A percentile compares a stretch with the other conserved stretches of the same genome.
Conservation (phyloP, 2,329 filamentous ascomycete species). For the Davidsoniella australis region DNA sequence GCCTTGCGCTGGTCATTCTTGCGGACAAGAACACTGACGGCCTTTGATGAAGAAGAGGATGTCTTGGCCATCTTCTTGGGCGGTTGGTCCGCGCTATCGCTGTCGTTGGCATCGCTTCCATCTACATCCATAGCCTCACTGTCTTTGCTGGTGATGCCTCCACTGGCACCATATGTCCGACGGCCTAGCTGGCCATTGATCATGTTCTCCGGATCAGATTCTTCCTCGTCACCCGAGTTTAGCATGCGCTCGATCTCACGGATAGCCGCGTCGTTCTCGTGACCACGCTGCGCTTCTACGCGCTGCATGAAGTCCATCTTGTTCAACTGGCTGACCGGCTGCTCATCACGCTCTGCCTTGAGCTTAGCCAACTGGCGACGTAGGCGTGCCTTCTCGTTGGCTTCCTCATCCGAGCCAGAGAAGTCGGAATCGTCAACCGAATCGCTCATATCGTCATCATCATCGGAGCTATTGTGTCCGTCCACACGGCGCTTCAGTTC, state of each 20-base stretch:
- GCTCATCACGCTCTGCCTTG: conserved; percentile 28
- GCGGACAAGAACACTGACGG: conserved; percentile 6
- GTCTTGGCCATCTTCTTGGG: conserved; percentile 13
- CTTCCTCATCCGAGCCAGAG: conserved; percentile 22
- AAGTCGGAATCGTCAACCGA: conserved; percentile 38
- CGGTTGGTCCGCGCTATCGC: conserved; percentile 15
- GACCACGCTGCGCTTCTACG: conserved; percentile 61
- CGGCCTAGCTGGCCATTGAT: conserved; percentile 36
- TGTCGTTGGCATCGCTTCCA: conserved; percentile 17
- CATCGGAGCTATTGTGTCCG: conserved; percentile 35
- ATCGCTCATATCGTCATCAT: conserved; percentile 36
- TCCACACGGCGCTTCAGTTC: conserved; percentile 67
- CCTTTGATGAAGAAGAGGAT: not conserved
- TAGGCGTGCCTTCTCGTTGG: conserved; percentile 30
- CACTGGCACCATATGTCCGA: conserved; percentile 33
- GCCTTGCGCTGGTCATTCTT: conserved; percentile 14
- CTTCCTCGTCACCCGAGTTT: conserved; percentile 40
- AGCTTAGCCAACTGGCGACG: conserved; percentile 28
- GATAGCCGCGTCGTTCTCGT: conserved; percentile 64
- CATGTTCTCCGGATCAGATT: conserved; percentile 36
- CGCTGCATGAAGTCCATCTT: conserved; percentile 90
- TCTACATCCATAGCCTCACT: conserved; percentile 5
- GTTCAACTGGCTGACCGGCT: conserved; percentile 49
- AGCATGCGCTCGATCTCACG: conserved; percentile 55
- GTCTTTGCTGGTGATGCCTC: conserved; percentile 16